Conservation (phyloP, 2,329 filamentous ascomycete species). For the Fusarium napiforme region DNA sequence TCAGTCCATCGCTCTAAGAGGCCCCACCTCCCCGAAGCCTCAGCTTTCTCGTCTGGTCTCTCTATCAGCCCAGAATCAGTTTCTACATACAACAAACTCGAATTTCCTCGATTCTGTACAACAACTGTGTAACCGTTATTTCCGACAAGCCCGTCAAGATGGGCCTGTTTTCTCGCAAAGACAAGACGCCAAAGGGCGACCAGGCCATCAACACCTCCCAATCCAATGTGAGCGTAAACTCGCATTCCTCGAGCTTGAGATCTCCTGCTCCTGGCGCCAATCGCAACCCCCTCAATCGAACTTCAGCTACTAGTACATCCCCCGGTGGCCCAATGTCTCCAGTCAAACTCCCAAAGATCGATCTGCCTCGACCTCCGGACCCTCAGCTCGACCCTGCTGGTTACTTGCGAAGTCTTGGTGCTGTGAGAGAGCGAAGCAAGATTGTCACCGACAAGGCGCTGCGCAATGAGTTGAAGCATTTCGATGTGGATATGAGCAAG, state of each 20-base stretch:
- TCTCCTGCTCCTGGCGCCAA: conserved; percentile 36
- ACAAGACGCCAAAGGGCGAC: conserved; percentile 60
- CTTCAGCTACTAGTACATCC: conserved; percentile 60
- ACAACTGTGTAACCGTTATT: conserved; percentile 12
- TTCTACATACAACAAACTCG: conserved; percentile 13
- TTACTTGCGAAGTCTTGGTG: conserved; percentile 89
- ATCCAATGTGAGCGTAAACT: conserved; percentile 64
- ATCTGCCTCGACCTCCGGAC: conserved; percentile 86
- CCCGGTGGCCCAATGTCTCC: conserved; percentile 63
- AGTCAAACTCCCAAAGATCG: conserved; percentile 74
- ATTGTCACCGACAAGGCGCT: conserved; percentile 82
- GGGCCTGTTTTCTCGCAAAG: conserved; percentile 67
- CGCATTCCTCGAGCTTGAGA: conserved; percentile 58
- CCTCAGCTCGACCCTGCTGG: conserved; percentile 87
- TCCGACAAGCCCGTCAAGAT: conserved; percentile 50
- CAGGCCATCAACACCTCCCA: conserved; percentile 56
- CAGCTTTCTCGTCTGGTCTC: conserved; percentile 33
- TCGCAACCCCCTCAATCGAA: conserved; percentile 58
- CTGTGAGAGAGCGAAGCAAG: conserved; percentile 82
- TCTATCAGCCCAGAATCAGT: conserved; percentile 39
- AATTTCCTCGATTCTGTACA: conserved; percentile 12
- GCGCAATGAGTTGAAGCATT: conserved; percentile 82
- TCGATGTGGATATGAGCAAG: conserved; percentile 87
- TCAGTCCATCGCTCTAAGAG: conserved; percentile 14
- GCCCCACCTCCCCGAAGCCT: conserved; percentile 39